Evolutionary conservation across 139 green algal species (phyloP).

Genomic region (Helicosporidium sp.): DNA sequence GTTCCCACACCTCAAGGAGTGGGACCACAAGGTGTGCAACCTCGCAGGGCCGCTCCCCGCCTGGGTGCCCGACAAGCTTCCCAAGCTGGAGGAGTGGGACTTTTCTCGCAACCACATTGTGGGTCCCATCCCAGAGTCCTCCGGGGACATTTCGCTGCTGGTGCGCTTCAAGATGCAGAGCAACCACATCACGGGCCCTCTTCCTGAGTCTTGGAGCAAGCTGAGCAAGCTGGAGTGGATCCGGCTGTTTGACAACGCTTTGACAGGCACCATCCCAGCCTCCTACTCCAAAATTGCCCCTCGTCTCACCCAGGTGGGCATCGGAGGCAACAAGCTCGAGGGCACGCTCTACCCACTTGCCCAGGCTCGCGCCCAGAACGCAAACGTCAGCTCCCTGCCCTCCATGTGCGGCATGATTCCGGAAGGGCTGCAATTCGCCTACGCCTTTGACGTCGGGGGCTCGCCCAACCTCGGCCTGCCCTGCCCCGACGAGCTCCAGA

Average conservation of each 20-base stretch:
- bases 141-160: neutral
- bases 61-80: neutral
- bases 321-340: constrained; percentile 2
- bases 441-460: neutral
- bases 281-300: neutral
- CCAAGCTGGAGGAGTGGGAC: constrained; percentile 2
- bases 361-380: neutral
- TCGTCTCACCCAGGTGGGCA: constrained; percentile 1
- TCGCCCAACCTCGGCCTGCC: constrained; percentile 1
- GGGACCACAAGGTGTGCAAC: constrained; percentile 5
- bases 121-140: neutral
- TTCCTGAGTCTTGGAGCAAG: neutral
- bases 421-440: neutral
- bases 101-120: constrained; percentile 1
- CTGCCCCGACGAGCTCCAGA: neutral
- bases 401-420: constrained; percentile 5
- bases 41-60: neutral
- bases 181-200: constrained; percentile 1
- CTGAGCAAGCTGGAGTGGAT: constrained; percentile 3
- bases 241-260: constrained; percentile 3
- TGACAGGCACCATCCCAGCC: neutral
- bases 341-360: constrained; percentile 2
- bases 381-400: constrained; percentile 3
- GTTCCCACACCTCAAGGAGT: constrained; percentile 1
- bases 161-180: constrained; percentile 6